Conservation (phyloP, 495 filamentous ascomycete genomes). For the Halenospora varia region DNA sequence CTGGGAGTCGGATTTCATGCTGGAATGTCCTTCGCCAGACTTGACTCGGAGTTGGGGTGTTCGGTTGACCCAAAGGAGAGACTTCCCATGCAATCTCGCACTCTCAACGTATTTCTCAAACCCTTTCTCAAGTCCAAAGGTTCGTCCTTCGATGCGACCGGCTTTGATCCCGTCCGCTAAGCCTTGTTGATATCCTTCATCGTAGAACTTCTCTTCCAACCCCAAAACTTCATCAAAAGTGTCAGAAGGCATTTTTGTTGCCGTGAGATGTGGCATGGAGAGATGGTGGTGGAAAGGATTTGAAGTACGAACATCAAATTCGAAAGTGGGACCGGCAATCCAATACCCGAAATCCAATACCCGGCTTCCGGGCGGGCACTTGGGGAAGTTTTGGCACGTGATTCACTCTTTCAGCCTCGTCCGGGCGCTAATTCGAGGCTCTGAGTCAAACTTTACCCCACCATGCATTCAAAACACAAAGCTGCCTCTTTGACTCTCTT, state of each 20-base stretch:
- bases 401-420: neutral
- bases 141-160: constrained; percentile 80
- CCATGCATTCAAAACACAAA: constrained; percentile 7
- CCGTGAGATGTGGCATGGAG: neutral
- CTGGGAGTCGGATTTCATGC: constrained; percentile 5
- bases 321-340: too few relatives aligned
- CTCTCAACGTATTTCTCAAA: constrained; percentile 85
- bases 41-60: constrained; percentile 31
- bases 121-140: constrained; percentile 87
- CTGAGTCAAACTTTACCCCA: constrained; percentile 4
- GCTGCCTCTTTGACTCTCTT: neutral
- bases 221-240: constrained; percentile 69
- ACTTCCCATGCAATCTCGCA: constrained; percentile 77
- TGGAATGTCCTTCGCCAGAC: neutral
- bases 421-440: constrained; percentile 5
- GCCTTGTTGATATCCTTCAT: constrained; percentile 76
- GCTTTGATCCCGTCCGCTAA: constrained; percentile 70
- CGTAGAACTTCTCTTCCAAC: constrained; percentile 82
- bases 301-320: too few relatives aligned
- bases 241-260: constrained; percentile 38
- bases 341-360: too few relatives aligned
- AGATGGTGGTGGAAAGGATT: neutral
- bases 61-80: constrained; percentile 73
- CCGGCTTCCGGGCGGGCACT: neutral
- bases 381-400: neutral